Base-by-base conservation (phyloP, 768 basidiomycete genomes). In the Collybiopsis confluens region DNA sequence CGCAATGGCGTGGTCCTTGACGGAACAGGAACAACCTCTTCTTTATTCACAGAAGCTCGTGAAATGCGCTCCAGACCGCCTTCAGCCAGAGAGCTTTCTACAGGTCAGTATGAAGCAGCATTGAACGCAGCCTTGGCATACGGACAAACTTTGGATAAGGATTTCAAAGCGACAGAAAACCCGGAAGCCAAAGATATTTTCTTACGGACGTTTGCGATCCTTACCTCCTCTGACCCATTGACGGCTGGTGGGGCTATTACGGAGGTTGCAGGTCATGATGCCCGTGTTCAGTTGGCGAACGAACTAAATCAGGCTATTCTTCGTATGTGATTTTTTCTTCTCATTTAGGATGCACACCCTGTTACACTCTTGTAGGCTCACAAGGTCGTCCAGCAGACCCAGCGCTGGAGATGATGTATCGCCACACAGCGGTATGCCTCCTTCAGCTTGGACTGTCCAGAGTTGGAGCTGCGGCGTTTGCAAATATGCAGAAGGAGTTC, bases 261-360 rank as follows among this genome's bases (percentile, higher is more conserved):
- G 18, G 82, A 81, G 57, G 77, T 90, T 20, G 88, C 82, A 8
- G 83, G 90, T 37, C 79, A 83, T 55, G 80, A 78, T 40, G 82
- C 88, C 27, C 75, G 88, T 55, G 73, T 80, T 50, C 66, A 74
- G 33, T 75, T 93, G 52, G 86, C 88, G 26, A 84, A 81, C 55
- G 89, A 91, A 69, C 66, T 93, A 36, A 93, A 94, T 61, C 78
- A 83, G 65, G 89, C 85, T 37, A 91, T 95, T 54, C 72, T 94
- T 50, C 87, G 92, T 92, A 61, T 59, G 84, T 70, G 42, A 41
- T 45, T 33, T 21, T 13, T 15, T 36, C 10, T 36, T 35, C 46
- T 40, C 15, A 51, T 5, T 20, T n/a, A n/a, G n/a, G n/a, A n/a
- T 49, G 21, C 26, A 21, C 50, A 2, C 16, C 16, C 47, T 40